A percentile compares a stretch with the other conserved stretches of the same genome.
Conservation (phyloP, 2,329 filamentous ascomycete genomes). For the Colletotrichum higginsianum region DNA sequence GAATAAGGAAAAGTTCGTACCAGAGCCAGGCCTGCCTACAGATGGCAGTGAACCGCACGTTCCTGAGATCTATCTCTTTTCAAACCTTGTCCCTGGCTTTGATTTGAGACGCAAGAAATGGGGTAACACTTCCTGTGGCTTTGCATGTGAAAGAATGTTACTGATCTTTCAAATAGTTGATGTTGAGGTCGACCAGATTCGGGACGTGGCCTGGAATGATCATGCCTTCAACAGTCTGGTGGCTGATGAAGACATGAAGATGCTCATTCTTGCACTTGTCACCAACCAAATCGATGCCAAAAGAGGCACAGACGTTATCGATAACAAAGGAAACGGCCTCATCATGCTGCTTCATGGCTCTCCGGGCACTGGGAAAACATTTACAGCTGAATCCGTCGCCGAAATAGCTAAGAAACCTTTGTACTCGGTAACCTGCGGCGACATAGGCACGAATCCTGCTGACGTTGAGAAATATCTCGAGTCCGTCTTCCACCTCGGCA, state of each 20-base stretch:
- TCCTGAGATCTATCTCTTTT: too few species aligned
- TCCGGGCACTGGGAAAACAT: constrained; percentile 53
- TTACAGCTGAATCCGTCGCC: constrained; percentile 55
- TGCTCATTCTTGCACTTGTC: constrained; percentile 50
- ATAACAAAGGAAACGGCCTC: constrained; percentile 52
- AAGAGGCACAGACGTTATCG: constrained; percentile 47
- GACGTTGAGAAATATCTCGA: constrained; percentile 51
- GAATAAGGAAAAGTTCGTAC: too few species aligned
- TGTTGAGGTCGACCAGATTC: not conserved
- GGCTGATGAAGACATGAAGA: constrained; percentile 44
- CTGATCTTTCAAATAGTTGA: not conserved
- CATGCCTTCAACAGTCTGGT: constrained; percentile 43
- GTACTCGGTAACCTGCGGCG: constrained; percentile 55
- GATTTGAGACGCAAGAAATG: too few species aligned
- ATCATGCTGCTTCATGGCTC: constrained; percentile 53
- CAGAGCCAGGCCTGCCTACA: too few species aligned
- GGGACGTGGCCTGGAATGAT: constrained; percentile 34
- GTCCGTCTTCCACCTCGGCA: constrained; percentile 49
- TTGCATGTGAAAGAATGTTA: not conserved
- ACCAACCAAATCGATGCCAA: constrained; percentile 40
- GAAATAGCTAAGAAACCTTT: constrained; percentile 53
- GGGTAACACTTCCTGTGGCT: too few species aligned
- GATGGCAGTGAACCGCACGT: too few species aligned
- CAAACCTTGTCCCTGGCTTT: too few species aligned
- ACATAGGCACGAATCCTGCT: constrained; percentile 51